These are phyloP conservation scores for Metschnikowia drakensbergensis DNA, from an alignment of 805 yeast species.

Conservation along the genomic window DNA sequence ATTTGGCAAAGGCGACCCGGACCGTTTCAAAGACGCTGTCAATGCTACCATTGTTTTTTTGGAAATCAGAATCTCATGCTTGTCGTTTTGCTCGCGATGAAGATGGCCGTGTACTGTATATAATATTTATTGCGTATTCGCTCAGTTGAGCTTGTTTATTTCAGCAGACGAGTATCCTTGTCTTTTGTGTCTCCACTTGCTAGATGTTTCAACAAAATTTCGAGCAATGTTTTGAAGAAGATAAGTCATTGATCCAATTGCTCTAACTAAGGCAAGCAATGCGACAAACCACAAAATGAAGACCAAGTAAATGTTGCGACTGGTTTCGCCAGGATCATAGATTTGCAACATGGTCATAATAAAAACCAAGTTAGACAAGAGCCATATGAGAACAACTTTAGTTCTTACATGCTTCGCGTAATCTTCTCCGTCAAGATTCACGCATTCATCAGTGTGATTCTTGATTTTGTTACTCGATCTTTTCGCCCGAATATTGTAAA, in stretches of 20 bases:
- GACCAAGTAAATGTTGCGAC: conserved; percentile 65
- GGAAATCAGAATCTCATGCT: not conserved
- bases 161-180: conserved; percentile 36
- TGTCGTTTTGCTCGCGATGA: conserved; percentile 1
- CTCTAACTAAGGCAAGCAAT: conserved; percentile 74
- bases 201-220: conserved; percentile 35
- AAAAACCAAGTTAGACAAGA: conserved; percentile 73
- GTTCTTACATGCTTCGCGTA: conserved; percentile 94
- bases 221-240: conserved; percentile 43
- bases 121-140: not conserved
- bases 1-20: conserved; percentile 16
- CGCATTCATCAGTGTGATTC: conserved; percentile 20
- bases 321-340: conserved; percentile 59
- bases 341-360: conserved; percentile 87
- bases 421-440: conserved; percentile 55
- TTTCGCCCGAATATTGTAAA: conserved; percentile 67
- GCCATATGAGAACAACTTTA: conserved; percentile 93
- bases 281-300: conserved; percentile 94
- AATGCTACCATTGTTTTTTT: conserved; percentile 42
- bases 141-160: conserved; percentile 30
- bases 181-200: conserved; percentile 40
- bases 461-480: conserved; percentile 54
- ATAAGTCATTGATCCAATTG: conserved; percentile 73
- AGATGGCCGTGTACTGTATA: not conserved
- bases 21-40: conserved; percentile 32